Conservation (phyloP, 1,139 yeast genomes). For the Zygoascus sp. region DNA sequence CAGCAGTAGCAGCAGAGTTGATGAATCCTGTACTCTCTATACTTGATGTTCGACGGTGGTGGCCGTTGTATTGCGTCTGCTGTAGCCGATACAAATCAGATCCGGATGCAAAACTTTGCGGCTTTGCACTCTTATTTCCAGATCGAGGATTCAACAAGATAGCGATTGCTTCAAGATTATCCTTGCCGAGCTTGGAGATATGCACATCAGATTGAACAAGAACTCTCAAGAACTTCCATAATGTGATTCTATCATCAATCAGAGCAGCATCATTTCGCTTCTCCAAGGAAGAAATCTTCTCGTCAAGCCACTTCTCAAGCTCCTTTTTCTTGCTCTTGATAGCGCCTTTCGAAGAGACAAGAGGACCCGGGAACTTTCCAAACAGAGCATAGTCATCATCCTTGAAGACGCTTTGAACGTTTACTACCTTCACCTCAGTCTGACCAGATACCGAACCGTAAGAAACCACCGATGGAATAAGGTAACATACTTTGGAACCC, state of each 20-base stretch:
- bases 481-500: conserved; percentile 41
- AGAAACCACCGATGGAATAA: conserved; percentile 41
- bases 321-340: conserved; percentile 57
- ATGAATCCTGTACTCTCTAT: conserved; percentile 8
- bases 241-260: conserved; percentile 26
- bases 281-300: conserved; percentile 30
- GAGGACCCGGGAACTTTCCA: conserved; percentile 59
- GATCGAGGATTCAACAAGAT: conserved; percentile 27
- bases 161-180: conserved; percentile 20
- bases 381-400: conserved; percentile 21
- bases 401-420: conserved; percentile 32
- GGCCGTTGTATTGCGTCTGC: background rate
- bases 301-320: conserved; percentile 55
- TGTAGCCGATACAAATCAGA: conserved; percentile 24
- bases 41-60: conserved; percentile 17
- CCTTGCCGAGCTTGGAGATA: conserved; percentile 11
- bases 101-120: conserved; percentile 25
- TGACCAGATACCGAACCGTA: conserved; percentile 29
- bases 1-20: conserved; percentile 15
- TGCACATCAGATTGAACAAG: conserved; percentile 27
- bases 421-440: conserved; percentile 30
- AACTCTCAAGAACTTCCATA: conserved; percentile 33
- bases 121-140: conserved; percentile 15
- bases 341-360: conserved; percentile 40
- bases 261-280: conserved; percentile 18